A percentile compares a stretch with the other conserved stretches of the same genome.
phyloP scores from a whole-genome alignment of 2,329 filamentous ascomycete species.

The Fusarium sublunatum region DNA sequence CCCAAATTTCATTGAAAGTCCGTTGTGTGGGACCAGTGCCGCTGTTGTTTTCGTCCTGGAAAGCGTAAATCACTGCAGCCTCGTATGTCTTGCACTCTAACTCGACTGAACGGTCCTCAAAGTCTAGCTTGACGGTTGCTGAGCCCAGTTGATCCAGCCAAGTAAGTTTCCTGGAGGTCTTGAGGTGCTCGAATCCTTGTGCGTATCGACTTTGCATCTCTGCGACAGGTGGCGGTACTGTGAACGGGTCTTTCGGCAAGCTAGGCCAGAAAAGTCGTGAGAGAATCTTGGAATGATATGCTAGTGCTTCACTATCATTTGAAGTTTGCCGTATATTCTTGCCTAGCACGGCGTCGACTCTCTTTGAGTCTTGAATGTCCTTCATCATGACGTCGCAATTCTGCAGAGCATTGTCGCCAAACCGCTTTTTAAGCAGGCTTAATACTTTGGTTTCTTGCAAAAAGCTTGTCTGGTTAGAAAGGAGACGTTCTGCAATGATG shows the following conservation, averaged over 20 bases:
- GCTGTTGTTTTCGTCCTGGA: conserved; percentile 64
- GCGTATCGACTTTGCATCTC: conserved; percentile 77
- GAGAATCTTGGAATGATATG: conserved; percentile 84
- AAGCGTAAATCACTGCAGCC: conserved; percentile 87
- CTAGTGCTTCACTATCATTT: conserved; percentile 38
- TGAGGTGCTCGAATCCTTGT: conserved; percentile 80
- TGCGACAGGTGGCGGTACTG: conserved; percentile 68
- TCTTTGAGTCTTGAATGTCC: conserved; percentile 85
- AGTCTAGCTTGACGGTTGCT: conserved; percentile 81
- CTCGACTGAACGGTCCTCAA: conserved; percentile 80
- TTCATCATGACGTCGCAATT: conserved; percentile 98
- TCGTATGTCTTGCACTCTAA: conserved; percentile 85
- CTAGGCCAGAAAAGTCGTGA: conserved; percentile 95
- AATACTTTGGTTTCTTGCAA: conserved; percentile 85
- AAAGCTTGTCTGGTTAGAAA: conserved; percentile 74
- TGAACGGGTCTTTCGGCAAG: conserved; percentile 76
- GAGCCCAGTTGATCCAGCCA: conserved; percentile 88
- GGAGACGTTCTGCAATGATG: conserved; percentile 85
- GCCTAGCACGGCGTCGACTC: conserved; percentile 76
- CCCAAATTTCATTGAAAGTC: conserved; percentile 65
- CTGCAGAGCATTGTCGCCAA: conserved; percentile 87
- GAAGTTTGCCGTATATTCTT: conserved; percentile 49
- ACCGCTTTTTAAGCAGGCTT: conserved; percentile 86
- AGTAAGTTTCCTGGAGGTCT: conserved; percentile 84
- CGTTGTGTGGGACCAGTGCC: conserved; percentile 53